Conservation (phyloP, 768 basidiomycete species). For the Boletales sp. region DNA sequence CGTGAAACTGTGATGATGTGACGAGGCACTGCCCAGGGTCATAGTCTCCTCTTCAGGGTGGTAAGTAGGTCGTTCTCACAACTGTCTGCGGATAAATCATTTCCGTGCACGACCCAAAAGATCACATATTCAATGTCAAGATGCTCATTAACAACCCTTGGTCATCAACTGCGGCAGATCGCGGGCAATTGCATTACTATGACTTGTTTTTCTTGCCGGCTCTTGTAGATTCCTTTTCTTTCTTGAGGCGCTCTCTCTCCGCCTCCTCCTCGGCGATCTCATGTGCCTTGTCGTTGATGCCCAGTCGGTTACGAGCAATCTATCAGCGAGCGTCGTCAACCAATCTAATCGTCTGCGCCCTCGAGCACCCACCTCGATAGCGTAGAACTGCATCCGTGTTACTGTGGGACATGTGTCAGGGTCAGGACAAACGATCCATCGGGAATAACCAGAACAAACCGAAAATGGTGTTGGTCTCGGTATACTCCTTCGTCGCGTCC, state of each 20-base stretch:
- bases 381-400: constrained; percentile 69
- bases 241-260: constrained; percentile 51
- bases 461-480: constrained; percentile 91
- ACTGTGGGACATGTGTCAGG: constrained; percentile 10
- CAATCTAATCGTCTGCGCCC: neutral
- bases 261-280: constrained; percentile 72
- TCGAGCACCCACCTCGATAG: constrained; percentile 63
- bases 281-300: constrained; percentile 85
- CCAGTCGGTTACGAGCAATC: constrained; percentile 90
- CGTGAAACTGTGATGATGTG: constrained; percentile 14
- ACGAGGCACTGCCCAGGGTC: constrained; percentile 1
- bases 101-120: constrained; percentile 6
- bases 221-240: constrained; percentile 54
- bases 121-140: constrained; percentile 1
- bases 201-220: constrained; percentile 33
- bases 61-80: constrained; percentile 2
- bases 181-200: constrained; percentile 10
- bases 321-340: constrained; percentile 26
- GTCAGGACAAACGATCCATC: constrained; percentile 8
- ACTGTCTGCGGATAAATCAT: constrained; percentile 11
- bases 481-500: constrained; percentile 77
- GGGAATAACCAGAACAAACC: constrained; percentile 43
- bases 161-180: neutral
- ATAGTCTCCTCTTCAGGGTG: neutral
- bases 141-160: neutral